Conservation (phyloP, 75 land plant genomes). For the Picea glauca region DNA sequence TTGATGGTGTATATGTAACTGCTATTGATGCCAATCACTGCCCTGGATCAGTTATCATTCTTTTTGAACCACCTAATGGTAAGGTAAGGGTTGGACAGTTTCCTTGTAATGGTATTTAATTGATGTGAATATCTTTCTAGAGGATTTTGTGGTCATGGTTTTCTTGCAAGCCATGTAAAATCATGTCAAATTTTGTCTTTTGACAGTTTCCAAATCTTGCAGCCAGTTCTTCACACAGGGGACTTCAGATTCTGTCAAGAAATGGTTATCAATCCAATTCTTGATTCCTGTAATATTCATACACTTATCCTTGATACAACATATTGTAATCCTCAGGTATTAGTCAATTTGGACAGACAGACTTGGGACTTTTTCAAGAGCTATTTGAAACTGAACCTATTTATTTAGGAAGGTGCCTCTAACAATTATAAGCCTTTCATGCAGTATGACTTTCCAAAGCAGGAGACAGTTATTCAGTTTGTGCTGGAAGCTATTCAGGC, state of each 20-base stretch:
- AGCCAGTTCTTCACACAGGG: conserved; percentile 95
- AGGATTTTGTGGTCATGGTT: not conserved
- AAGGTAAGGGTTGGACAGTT: conserved; percentile 51
- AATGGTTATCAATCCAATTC: conserved; percentile 39
- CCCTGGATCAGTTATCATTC: conserved; percentile 90
- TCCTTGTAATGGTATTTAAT: not conserved
- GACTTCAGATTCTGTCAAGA: conserved; percentile 85
- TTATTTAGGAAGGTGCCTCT: not conserved
- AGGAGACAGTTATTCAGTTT: conserved; percentile 91
- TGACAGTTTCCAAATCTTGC: conserved; percentile 14
- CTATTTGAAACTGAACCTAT: too few species aligned
- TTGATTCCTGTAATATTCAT: conserved; percentile 45
- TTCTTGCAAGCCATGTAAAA: not conserved
- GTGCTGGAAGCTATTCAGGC: conserved; percentile 98
- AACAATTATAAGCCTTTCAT: conserved; percentile 4
- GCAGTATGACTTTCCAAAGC: conserved; percentile 99
- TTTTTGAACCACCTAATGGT: conserved; percentile 86
- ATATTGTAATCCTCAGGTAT: conserved; percentile 94
- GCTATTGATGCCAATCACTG: conserved; percentile 97
- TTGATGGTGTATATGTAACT: conserved; percentile 73
- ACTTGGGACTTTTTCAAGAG: too few species aligned
- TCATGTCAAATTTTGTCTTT: conserved; percentile 14
- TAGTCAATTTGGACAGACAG: not conserved
- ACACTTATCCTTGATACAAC: conserved; percentile 97
- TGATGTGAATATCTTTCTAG: not conserved